Evolutionary conservation across 2,329 filamentous ascomycete species (phyloP).

Genomic region (Chalaropsis ovoidea): DNA sequence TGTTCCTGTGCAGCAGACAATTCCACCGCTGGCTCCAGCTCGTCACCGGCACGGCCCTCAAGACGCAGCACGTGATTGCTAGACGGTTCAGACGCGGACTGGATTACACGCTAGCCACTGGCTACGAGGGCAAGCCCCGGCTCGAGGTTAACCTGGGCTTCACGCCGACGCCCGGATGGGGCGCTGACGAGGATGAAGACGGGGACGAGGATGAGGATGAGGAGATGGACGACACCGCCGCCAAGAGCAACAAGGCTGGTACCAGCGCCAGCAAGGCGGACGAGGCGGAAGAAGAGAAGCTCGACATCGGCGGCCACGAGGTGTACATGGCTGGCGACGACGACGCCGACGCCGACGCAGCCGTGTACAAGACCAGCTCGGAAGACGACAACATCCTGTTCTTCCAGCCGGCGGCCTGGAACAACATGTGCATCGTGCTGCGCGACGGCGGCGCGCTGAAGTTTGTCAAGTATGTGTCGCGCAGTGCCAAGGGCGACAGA

Average conservation of each 20-base stretch:
- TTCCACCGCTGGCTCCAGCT: conserved; percentile 86
- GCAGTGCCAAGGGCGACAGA: conserved; percentile 70
- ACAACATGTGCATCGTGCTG: conserved; percentile 80
- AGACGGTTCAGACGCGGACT: conserved; percentile 75
- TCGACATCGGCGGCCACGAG: conserved; percentile 65
- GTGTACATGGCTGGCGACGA: conserved; percentile 92
- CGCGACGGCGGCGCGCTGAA: conserved; percentile 76
- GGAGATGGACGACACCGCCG: conserved; percentile 36
- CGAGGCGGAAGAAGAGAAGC: conserved; percentile 31
- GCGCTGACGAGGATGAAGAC: conserved; percentile 52
- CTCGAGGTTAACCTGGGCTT: conserved; percentile 81
- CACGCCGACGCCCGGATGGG: conserved; percentile 79
- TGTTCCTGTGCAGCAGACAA: conserved; percentile 69
- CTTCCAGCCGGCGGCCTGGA: conserved; percentile 63
- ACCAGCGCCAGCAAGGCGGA: conserved; percentile 32
- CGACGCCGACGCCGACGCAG: conserved; percentile 62
- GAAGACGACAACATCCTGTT: conserved; percentile 65
- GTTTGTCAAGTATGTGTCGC: conserved; percentile 94
- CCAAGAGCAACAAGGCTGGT: conserved; percentile 31
- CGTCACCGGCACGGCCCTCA: conserved; percentile 64
- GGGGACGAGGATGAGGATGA: conserved; percentile 40
- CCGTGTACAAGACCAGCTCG: conserved; percentile 69
- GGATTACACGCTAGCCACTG: conserved; percentile 89
- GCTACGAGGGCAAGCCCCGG: conserved; percentile 65
- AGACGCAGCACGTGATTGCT: conserved; percentile 66